A percentile compares a stretch with the other conserved stretches of the same genome.
These are phyloP conservation scores for Extremus antarcticus DNA, from an alignment of 495 filamentous ascomycete species.

Conservation along the genomic window DNA sequence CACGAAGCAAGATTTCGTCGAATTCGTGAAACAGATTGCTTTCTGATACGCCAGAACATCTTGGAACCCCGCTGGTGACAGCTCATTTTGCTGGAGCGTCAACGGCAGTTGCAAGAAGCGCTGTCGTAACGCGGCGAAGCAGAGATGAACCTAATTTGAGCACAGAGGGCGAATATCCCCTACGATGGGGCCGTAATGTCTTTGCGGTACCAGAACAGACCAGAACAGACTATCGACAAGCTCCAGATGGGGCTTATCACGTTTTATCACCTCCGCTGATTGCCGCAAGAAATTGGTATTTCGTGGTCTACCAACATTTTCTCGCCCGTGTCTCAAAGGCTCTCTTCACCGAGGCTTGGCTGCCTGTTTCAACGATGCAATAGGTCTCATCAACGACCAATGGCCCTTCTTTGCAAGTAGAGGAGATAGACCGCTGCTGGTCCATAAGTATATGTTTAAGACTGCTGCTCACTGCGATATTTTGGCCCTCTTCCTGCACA, in stretches of 20 bases:
- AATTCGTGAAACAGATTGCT: neutral
- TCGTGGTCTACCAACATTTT: neutral
- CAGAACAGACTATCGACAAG: no score
- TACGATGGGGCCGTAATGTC: neutral
- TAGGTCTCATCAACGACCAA: neutral
- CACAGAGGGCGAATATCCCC: neutral
- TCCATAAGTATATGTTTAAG: neutral
- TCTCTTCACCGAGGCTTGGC: neutral
- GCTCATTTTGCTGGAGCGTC: neutral
- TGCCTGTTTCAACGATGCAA: neutral
- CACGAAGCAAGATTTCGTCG: neutral
- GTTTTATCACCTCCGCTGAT: neutral
- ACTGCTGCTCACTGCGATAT: no score
- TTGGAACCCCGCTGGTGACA: no score
- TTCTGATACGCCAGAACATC: neutral
- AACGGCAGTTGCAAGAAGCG: neutral
- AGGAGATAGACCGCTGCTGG: neutral
- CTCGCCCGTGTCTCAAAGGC: no score
- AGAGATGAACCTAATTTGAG: neutral
- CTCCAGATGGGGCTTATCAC: no score
- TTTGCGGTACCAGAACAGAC: neutral
- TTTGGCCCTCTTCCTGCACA: no score
- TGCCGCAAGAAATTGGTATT: neutral
- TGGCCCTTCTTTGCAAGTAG: no score
- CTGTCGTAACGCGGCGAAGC: neutral